These are phyloP conservation scores for Sphaerostilbella broomeana DNA, from an alignment of 2,329 filamentous ascomycete genomes.

Conservation along the genomic window DNA sequence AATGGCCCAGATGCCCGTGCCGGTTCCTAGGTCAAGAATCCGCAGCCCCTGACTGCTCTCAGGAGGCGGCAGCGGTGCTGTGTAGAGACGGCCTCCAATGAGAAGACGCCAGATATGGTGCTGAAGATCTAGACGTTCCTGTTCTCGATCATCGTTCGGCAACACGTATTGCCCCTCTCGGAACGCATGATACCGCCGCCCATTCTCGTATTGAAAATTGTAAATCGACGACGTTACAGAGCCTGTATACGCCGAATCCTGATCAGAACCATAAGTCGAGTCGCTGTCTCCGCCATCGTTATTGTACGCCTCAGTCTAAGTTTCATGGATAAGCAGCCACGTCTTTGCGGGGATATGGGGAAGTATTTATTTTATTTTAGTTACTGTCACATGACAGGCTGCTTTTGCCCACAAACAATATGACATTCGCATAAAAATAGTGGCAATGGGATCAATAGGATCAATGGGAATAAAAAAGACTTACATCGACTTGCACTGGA, in stretches of 20 bases:
- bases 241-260: slow-evolving; percentile 25
- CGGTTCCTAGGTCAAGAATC: slow-evolving; percentile 53
- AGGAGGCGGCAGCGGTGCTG: slow-evolving; percentile 34
- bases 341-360: no score
- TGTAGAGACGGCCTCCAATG: slow-evolving; percentile 37
- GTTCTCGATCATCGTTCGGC: slow-evolving; percentile 48
- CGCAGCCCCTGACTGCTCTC: slow-evolving; percentile 21
- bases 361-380: no score
- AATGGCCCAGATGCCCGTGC: slow-evolving; percentile 56
- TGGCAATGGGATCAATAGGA: neutral
- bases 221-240: slow-evolving; percentile 37
- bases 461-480: neutral
- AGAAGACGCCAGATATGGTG: slow-evolving; percentile 47
- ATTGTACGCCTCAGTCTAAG: slow-evolving; percentile 14
- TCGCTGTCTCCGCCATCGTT: slow-evolving; percentile 23
- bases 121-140: slow-evolving; percentile 48
- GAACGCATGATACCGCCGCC: slow-evolving; percentile 42
- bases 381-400: no score
- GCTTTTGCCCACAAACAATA: neutral
- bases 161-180: slow-evolving; percentile 37
- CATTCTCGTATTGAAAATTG: slow-evolving; percentile 40
- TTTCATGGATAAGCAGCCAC: neutral
- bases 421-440: neutral
- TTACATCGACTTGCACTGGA: slow-evolving; percentile 22
- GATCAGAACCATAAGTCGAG: slow-evolving; percentile 30